Conservation (phyloP, 441 rosid genomes). For the Adansonia grandidieri region DNA sequence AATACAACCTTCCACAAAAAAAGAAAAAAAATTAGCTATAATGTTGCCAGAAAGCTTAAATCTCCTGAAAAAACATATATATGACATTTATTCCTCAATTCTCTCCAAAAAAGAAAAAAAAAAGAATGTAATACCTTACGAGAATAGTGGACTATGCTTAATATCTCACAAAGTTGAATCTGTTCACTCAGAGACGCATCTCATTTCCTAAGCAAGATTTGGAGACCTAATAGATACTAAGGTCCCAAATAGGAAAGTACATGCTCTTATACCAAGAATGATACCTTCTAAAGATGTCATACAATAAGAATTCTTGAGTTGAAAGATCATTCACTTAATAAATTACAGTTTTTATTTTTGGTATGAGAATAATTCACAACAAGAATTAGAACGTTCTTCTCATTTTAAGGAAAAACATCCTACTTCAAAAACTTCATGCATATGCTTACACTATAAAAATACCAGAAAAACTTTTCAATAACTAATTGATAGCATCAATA, state of each 20-base stretch:
- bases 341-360: neutral
- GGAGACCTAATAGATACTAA: neutral
- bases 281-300: constrained; percentile 1
- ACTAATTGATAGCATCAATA: neutral
- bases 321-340: neutral
- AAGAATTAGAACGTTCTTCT: too few relatives aligned
- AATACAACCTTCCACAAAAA: neutral
- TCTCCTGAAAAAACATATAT: neutral
- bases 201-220: neutral
- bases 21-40: neutral
- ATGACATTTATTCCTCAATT: neutral
- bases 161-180: neutral
- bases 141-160: neutral
- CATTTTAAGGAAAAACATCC: neutral
- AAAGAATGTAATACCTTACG: neutral
- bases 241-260: neutral
- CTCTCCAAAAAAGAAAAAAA: neutral
- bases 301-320: neutral
- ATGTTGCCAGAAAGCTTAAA: neutral
- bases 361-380: neutral
- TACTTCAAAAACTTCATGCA: neutral
- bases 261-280: neutral
- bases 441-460: too few relatives aligned
- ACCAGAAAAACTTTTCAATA: neutral
- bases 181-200: neutral